phyloP scores from a whole-genome alignment of 2,329 filamentous ascomycete species.

The Tolypocladium guangdongense region DNA sequence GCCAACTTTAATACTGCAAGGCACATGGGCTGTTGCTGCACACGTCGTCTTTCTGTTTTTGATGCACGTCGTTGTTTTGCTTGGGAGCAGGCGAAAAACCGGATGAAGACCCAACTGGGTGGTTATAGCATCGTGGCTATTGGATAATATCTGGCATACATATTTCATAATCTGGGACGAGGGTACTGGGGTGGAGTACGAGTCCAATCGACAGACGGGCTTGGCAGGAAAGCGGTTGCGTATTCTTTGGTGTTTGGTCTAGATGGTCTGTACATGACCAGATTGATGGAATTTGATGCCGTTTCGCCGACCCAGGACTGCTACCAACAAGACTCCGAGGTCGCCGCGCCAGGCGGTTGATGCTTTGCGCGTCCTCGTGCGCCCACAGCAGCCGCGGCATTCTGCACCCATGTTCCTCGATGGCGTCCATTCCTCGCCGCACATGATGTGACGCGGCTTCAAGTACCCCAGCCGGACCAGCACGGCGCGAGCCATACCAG shows the following conservation, averaged over 20 bases:
- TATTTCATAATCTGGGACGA: conserved; percentile 1
- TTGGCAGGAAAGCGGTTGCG: neutral
- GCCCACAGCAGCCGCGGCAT: neutral
- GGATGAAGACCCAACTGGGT: neutral
- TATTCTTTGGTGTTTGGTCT: neutral
- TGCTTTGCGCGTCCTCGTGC: neutral
- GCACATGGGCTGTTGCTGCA: neutral
- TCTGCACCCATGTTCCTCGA: neutral
- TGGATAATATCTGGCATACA: conserved; percentile 1
- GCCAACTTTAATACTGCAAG: conserved; percentile 48
- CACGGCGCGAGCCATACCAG: too few species aligned
- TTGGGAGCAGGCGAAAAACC: conserved; percentile 1
- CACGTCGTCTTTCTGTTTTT: neutral
- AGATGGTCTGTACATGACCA: neutral
- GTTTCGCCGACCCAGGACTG: neutral
- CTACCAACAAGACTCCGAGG: too few species aligned
- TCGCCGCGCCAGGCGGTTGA: too few species aligned
- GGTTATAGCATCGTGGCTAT: neutral
- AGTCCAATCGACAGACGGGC: neutral
- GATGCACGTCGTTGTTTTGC: neutral
- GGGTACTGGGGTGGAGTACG: neutral
- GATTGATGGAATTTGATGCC: neutral
- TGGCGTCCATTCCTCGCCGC: neutral
- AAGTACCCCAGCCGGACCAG: neutral
- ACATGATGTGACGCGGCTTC: neutral